Percentiles rank a stretch among this genome's conserved stretches.
Conservation (phyloP, 805 yeast genomes). For the Candida easanensis region DNA sequence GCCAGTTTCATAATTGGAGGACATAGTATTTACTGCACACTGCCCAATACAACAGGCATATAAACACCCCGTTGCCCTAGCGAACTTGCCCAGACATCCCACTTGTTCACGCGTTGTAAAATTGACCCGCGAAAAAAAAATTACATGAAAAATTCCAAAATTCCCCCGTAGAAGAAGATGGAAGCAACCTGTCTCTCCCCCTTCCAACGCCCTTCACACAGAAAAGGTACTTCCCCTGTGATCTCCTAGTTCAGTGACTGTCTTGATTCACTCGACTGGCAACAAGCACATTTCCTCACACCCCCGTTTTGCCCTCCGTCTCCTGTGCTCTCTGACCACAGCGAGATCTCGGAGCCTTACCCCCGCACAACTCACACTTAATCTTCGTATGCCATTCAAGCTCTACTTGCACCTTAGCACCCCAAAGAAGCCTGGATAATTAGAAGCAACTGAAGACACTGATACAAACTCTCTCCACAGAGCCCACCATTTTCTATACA, state of each 20-base stretch:
- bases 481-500: not conserved
- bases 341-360: not conserved
- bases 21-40: slow-evolving; percentile 2
- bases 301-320: not conserved
- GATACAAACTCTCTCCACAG: not conserved
- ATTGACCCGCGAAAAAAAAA: not conserved
- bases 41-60: not conserved
- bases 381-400: slow-evolving; percentile 17
- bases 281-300: not conserved
- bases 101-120: too few relatives aligned
- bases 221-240: too few relatives aligned
- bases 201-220: not conserved
- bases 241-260: not conserved
- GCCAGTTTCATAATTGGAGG: slow-evolving; percentile 22
- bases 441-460: slow-evolving; percentile 3
- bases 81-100: too few relatives aligned
- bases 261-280: not conserved
- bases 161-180: not conserved
- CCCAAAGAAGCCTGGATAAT: slow-evolving; percentile 25
- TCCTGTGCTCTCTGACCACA: slow-evolving; percentile 1
- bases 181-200: not conserved
- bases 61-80: not conserved
- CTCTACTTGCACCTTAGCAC: slow-evolving; percentile 18
- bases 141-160: not conserved
- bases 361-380: not conserved